Percentiles rank a stretch among this genome's conserved stretches.
Evolutionary conservation across 805 yeast genomes (phyloP).

Genomic region (Lipomyces mesembrius): DNA sequence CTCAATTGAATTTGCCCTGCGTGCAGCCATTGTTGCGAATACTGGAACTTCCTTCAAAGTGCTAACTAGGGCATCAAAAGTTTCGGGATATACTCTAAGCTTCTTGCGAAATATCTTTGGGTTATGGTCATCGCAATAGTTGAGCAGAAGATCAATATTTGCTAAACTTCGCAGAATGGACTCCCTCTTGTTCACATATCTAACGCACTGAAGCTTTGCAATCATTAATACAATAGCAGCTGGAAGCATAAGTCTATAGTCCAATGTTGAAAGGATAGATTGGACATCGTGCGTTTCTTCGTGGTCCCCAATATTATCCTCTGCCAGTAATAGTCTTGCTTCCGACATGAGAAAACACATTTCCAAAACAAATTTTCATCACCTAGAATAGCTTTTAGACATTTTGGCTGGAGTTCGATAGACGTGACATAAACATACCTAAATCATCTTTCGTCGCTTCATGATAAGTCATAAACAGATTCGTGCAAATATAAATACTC

Average conservation of each 20-base stretch:
- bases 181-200: neutral
- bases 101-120: too few species aligned
- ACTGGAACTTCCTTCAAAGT: neutral
- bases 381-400: neutral
- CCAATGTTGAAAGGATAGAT: neutral
- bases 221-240: too few species aligned
- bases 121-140: neutral
- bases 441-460: constrained; percentile 2
- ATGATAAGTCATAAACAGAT: neutral
- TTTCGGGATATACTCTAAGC: neutral
- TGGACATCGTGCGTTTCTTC: too few species aligned
- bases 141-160: neutral
- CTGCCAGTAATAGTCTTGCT: neutral
- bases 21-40: neutral
- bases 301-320: neutral
- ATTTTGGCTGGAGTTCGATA: neutral
- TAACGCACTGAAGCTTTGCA: neutral
- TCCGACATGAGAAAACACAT: constrained; percentile 1
- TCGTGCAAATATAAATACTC: neutral
- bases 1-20: neutral
- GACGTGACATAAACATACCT: neutral
- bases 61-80: neutral
- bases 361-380: neutral
- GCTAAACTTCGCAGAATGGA: neutral
- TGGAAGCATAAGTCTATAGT: neutral